phyloP scores from a whole-genome alignment of 164 flowering plant species.

The Kalanchoe fedtschenkoi region DNA sequence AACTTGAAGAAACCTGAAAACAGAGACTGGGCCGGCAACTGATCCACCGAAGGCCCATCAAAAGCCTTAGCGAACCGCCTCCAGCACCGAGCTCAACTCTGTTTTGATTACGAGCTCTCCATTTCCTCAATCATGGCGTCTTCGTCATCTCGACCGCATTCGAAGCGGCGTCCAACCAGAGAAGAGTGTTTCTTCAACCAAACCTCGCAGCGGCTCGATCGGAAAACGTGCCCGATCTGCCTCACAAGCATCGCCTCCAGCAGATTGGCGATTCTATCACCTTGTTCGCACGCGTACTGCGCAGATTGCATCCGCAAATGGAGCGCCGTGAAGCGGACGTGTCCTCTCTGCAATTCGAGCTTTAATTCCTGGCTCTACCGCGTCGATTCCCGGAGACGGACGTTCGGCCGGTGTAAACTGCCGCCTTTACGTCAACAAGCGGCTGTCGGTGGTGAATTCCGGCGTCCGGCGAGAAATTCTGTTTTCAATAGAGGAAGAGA shows the following conservation, averaged over 20 bases:
- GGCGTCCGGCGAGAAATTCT: neutral
- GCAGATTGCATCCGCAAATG: constrained; percentile 47
- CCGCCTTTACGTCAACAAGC: neutral
- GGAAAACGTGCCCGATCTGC: constrained; percentile 57
- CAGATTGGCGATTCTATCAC: constrained; percentile 31
- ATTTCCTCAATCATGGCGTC: constrained; percentile 22
- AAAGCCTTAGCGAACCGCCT: too few relatives aligned
- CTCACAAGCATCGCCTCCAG: constrained; percentile 19
- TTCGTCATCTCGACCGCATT: constrained; percentile 2
- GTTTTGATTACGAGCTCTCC: too few relatives aligned
- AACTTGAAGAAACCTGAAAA: too few relatives aligned
- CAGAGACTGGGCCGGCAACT: too few relatives aligned
- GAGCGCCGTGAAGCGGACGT: constrained; percentile 49
- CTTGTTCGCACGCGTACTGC: constrained; percentile 55
- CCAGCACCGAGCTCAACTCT: too few relatives aligned
- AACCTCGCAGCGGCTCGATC: constrained; percentile 21
- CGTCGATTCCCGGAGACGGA: constrained; percentile 18
- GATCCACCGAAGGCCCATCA: too few relatives aligned
- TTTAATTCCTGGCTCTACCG: constrained; percentile 43
- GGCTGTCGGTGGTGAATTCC: neutral
- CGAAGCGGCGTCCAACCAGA: neutral
- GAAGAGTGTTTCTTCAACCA: constrained; percentile 7
- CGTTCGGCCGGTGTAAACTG: constrained; percentile 22
- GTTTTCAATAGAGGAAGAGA: neutral
- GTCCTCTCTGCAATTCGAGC: constrained; percentile 57